Evolutionary conservation across 1,284 basidiomycete species (phyloP), one percentile per base, ranked within the genome.

Genomic region (Acaromyces ingoldii): DNA sequence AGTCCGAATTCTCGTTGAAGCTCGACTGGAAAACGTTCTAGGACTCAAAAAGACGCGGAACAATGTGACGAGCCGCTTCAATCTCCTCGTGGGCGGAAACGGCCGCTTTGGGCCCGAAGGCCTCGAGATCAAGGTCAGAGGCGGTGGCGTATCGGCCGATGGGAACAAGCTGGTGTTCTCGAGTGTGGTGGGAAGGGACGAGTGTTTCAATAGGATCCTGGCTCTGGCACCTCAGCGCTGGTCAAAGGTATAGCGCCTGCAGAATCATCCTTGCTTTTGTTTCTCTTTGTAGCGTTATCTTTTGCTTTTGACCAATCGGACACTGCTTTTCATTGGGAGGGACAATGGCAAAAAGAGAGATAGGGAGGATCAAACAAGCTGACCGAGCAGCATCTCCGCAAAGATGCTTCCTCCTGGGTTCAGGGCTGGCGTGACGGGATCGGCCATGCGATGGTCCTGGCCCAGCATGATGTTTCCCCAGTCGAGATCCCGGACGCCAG

Each of bases 381-480:
- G 21, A 24, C 38, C 15, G 2, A 66, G 51, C 42, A 67, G 19
- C 57, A 65, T 63, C 37, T 67, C 65, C 1, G 52, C 53, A 37
- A 67, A 67, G 22, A 67, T 39, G 19, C 41, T 50, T 21, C 57
- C 53, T n/a, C 62, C 60, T 17, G 36, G 21, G 13, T 49, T 19
- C 21, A 38, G 9, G 6, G 28, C 31, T 13, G 29, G 47, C n/a
- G 43, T 9, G 26, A 45, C 28, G 5, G 26, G 44, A 36, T 46
- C 13, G 13, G 45, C 51, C 43, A 53, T 49, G n/a, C 56, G 46
- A 29, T 57, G 47, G 28, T 65, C 60, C 48, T 67, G 64, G 10
- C 70, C 70, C 41, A 72, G 53, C 15, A 67, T 24, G 17, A 72
- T 47, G 22, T 66, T 55, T 19, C 54, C 61, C 15, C 55, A 47